Base-by-base conservation (phyloP, 352 stramenopile species). In the Pseudoperonospora humuli region DNA sequence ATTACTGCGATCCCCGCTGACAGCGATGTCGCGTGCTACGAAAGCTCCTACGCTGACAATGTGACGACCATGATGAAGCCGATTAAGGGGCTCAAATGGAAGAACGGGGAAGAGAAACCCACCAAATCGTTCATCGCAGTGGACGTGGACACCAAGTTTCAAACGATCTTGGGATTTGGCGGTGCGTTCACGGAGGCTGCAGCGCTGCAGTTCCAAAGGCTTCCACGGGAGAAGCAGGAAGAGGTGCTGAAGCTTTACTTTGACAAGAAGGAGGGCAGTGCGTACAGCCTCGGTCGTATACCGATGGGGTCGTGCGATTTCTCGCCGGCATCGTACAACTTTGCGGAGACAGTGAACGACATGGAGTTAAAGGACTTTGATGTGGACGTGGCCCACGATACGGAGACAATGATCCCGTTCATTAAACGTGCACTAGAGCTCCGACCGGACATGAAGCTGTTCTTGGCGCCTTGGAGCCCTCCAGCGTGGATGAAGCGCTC, bases 171-270 rank as follows among this genome's bases (percentile, higher is more conserved):
- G 38, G 90, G 90, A 27, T 97, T 97, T 63, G 58, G 90, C 9
- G 90, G 87, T 7, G 88, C 90, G 0, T 97, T 97, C 48, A 97
- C 90, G 1, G 90, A 97, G 48, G 77, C 85, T 3, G 65, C 88
- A 15, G 79, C 82, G 5, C 57, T 95, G 33, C 82, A 96, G 47
- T 93, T 97, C 47, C 49, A 66, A 0, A 91, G 86, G 50, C 50
- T 97, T 29, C 58, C 86, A 6, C 24, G 23, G 3, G 53, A 69
- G 8, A 78, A 90, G 38, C 84, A 96, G 53, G 69, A 95, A 26
- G 57, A 95, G 44, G 59, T 95, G 11, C 32, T 96, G 18, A 74
- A 69, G 43, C 59, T 93, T 37, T 96, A 96, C 57, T 97, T 95
- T 54, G 75, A 83, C 57, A 57, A 79, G 39, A 29, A 77, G 7